Evolutionary conservation across 2,329 filamentous ascomycete species (phyloP), one percentile per base, ranked within the genome.

Genomic region (Scolecobasidium constrictum): DNA sequence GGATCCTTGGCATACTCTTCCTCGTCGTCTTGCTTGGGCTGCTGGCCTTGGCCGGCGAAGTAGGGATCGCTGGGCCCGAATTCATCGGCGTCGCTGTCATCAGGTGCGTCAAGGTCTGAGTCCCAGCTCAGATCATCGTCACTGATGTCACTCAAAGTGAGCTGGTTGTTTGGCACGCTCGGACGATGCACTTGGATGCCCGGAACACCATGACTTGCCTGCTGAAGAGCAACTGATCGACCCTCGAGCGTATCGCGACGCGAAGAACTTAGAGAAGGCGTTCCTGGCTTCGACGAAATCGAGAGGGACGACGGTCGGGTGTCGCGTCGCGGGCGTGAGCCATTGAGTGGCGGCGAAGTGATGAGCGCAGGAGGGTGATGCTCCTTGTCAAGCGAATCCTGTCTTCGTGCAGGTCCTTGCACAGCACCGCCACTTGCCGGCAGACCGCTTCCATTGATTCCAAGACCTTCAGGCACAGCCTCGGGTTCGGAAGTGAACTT

Each of bases 1-100:
- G 73, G 73, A 46, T 72, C 68, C 15, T 62, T 59, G 34, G 60
- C 63, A 41, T 69, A 67, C 26, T 68, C 62, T 20, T 65, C 63
- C 35, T 64, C 59, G 1, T 63, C 62, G 3, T 52, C 52, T 57
- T 58, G 11, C 53, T 37, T 11, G 33, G 31, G 21, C 7, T 33
- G 11, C 16, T 39, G 2, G 9, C 5, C 3, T 16, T 9, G 13
- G 38, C 33, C 17, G 26, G 18, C 21, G n/a, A 34, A 21, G 16
- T 20, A 5, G 23, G 23, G 35, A 5, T 7, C 3, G 4, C n/a
- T 11, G 6, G n/a, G 38, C 12, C n/a, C 15, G 5, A 6, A 9
- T 3, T 42, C 36, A 5, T 47, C 45, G 4, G 15, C 16, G 3
- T 45, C 35, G 35, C 43, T 38, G 19, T 40, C 43, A 15, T 17